Conservation (phyloP, 805 yeast genomes). For the Candida nemodendra region DNA sequence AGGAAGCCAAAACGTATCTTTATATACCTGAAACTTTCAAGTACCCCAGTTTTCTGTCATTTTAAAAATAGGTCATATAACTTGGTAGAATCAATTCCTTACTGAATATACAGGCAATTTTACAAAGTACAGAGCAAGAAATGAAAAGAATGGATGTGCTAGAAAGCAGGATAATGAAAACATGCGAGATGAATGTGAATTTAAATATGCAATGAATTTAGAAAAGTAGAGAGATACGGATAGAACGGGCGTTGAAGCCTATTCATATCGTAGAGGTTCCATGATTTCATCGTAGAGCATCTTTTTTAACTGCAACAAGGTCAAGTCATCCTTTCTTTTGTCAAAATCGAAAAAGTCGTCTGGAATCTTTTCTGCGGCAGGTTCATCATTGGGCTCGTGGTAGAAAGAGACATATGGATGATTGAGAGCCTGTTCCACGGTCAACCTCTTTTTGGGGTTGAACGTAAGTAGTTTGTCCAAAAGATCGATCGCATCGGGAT, state of each 20-base stretch:
- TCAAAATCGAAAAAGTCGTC: conserved; percentile 90
- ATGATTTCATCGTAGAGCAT: conserved; percentile 81
- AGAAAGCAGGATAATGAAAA: no score
- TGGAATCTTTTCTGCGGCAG: conserved; percentile 78
- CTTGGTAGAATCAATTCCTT: no score
- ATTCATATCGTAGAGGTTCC: conserved; percentile 38
- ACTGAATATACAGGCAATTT: no score
- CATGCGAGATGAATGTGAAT: no score
- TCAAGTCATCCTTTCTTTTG: conserved; percentile 72
- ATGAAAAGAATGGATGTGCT: no score
- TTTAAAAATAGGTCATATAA: no score
- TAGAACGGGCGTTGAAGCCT: conserved; percentile 1
- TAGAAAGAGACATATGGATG: conserved; percentile 88
- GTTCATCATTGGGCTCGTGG: conserved; percentile 95
- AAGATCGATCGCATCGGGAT: conserved; percentile 68
- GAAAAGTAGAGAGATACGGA: conserved; percentile 1
- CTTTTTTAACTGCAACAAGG: conserved; percentile 71
- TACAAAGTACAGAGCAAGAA: no score
- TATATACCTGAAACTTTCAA: no score
- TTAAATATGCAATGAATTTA: not conserved
- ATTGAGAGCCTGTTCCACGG: conserved; percentile 77
- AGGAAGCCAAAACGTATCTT: no score
- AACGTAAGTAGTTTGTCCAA: conserved; percentile 71
- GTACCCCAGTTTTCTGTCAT: no score
- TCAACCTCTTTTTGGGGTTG: conserved; percentile 78